These are phyloP conservation scores for Adansonia madagascariensis DNA, from an alignment of 441 rosid genomes.

Conservation along the genomic window DNA sequence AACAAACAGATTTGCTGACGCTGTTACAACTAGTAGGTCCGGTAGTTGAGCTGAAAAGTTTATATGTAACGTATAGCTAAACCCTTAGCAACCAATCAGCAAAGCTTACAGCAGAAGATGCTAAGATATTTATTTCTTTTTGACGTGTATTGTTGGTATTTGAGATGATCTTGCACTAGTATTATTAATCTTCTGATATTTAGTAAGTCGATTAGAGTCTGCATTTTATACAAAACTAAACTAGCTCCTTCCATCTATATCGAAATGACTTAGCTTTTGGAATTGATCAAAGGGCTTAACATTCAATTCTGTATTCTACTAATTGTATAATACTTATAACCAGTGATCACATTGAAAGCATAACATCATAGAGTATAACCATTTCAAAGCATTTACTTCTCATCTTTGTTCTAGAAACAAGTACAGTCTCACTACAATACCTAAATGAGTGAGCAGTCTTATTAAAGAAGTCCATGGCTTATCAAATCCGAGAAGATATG, in stretches of 20 bases:
- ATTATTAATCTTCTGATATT: not conserved
- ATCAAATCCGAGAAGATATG: not conserved
- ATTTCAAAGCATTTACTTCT: not conserved
- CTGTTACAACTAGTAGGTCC: not conserved
- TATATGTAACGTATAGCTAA: not conserved
- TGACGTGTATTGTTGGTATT: not conserved
- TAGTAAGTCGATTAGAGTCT: not conserved
- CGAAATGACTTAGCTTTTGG: not conserved
- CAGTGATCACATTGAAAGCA: not conserved
- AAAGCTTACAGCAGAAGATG: not conserved
- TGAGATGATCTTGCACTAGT: not conserved
- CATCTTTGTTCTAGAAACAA: not conserved
- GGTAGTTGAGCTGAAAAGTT: not conserved
- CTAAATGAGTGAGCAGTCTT: not conserved
- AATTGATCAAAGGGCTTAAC: not conserved
- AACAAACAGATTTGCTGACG: not conserved
- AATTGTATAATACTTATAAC: not conserved
- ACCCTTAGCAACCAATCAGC: not conserved
- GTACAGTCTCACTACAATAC: not conserved
- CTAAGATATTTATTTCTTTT: not conserved
- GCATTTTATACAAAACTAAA: not conserved
- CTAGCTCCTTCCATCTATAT: not conserved
- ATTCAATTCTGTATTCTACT: not conserved
- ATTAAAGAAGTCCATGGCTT: not conserved
- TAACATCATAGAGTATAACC: not conserved